phyloP scores from a whole-genome alignment of 2,329 filamentous ascomycete genomes.

The Botrytis paeoniae region DNA sequence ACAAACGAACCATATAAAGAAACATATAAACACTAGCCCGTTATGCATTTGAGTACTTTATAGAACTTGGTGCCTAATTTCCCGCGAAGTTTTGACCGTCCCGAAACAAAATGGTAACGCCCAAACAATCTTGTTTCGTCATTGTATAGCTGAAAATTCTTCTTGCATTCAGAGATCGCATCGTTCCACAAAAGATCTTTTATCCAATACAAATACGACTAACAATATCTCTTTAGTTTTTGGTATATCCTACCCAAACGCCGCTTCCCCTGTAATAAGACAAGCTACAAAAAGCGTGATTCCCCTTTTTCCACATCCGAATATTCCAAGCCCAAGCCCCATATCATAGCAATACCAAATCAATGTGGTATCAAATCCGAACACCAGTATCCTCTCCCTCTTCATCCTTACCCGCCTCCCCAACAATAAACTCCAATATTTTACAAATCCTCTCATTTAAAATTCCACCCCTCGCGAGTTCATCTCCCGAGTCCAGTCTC shows the following conservation, averaged over 20 bases:
- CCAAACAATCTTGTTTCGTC: not conserved
- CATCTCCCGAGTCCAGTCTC: conserved; percentile 26
- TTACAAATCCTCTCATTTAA: conserved; percentile 42
- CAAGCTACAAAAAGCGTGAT: not conserved
- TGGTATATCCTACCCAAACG: conserved; percentile 3
- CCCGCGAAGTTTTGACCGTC: not conserved
- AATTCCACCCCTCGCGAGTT: conserved; percentile 36
- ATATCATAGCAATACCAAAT: not conserved
- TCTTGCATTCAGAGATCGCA: not conserved
- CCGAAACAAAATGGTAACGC: not conserved
- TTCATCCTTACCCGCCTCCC: conserved; percentile 42
- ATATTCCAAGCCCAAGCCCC: not conserved
- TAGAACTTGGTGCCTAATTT: not conserved
- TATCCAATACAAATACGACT: not conserved
- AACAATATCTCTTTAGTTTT: not conserved
- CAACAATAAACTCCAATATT: conserved; percentile 42
- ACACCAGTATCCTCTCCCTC: conserved; percentile 34
- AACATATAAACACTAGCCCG: not conserved
- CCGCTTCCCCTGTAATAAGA: not conserved
- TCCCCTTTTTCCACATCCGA: not conserved
- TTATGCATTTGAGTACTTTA: not conserved
- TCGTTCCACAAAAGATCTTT: not conserved
- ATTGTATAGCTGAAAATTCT: not conserved
- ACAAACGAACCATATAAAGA: not conserved
- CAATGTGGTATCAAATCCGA: conserved; percentile 13